Base-by-base conservation (phyloP, 2,329 filamentous ascomycete species). In the Aspergillus oerlinghausenensis region DNA sequence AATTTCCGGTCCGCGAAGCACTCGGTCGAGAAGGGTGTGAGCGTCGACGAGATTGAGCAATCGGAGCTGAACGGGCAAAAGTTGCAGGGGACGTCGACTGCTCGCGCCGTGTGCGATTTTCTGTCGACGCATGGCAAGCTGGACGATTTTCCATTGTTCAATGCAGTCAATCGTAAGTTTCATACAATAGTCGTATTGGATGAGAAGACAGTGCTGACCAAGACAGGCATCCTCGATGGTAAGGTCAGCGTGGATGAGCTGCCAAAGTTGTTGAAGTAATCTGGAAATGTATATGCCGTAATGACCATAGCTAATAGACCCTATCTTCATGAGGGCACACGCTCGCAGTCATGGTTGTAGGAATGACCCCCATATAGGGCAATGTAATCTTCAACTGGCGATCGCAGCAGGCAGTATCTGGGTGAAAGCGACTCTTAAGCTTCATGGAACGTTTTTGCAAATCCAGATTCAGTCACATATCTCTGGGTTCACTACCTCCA, bases 31-130 rank as follows among this genome's bases (percentile, higher is more conserved):
- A 57, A 60, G 52, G 57, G 60, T 14, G 57, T 63, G 14, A 57
- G 55, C 21, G 59, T 62, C 3, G 55, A 49, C 2, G 60, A 62
- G 53, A 59, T 62, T 14, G 59, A 62, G 50, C 35, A 57, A 45
- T 56, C 50, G 25, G 60, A 62, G 55, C 49, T 62, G 56, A 62
- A 62, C 35, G 60, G 59, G 5, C 56, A 61, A 55, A 61, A 61
- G 35, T 17, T 62, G 51, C 60, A 62, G 49, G 60, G 59, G 3
- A 60, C 57, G 3, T 62, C 56, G 26, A 62, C 60, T 17, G 59
- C 60, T 10, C 55, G 55, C 26, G 51, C 49, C 17, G 52, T 62
- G 5, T 52, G 57, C 43, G 32, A 54, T 4, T 61, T 59, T n/a
- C 49, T 61, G 26, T 49, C 52, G 26, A 59, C 55, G 47, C 59